Conservation (phyloP, 352 stramenopile species). For the Globisporangium okanoganense region DNA sequence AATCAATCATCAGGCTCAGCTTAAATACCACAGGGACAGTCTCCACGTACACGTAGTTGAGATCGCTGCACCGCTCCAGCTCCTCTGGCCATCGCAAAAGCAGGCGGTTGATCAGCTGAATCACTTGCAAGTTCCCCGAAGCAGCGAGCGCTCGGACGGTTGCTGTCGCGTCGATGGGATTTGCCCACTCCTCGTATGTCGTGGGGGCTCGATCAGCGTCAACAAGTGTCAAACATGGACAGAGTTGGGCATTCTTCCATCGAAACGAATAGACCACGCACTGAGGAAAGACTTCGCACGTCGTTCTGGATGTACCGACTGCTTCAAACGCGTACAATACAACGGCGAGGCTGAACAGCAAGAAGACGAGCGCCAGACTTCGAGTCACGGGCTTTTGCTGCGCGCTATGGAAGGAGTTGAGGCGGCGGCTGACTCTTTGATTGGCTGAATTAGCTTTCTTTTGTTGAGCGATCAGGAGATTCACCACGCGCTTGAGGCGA, state of each 20-base stretch:
- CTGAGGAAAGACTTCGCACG: slow-evolving; percentile 17
- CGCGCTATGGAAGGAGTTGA: background rate
- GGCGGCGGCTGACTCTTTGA: background rate
- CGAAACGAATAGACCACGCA: slow-evolving; percentile 30
- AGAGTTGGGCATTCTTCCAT: slow-evolving; percentile 9
- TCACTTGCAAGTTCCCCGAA: slow-evolving; percentile 24
- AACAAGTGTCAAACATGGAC: slow-evolving; percentile 31
- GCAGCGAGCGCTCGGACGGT: slow-evolving; percentile 18
- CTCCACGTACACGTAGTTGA: slow-evolving; percentile 35
- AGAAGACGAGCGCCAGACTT: slow-evolving; percentile 10
- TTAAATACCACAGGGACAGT: background rate
- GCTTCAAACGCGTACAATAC: slow-evolving; percentile 8
- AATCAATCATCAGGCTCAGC: no score
- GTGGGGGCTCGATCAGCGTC: slow-evolving; percentile 25
- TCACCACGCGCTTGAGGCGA: slow-evolving; percentile 34
- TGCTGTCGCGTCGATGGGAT: slow-evolving; percentile 24
- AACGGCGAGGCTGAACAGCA: slow-evolving; percentile 12
- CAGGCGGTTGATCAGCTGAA: slow-evolving; percentile 34
- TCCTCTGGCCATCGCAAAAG: slow-evolving; percentile 21
- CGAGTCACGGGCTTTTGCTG: slow-evolving; percentile 8
- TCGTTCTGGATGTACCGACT: slow-evolving; percentile 9
- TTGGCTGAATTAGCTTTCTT: background rate
- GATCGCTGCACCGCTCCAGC: slow-evolving; percentile 22
- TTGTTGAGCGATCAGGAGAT: slow-evolving; percentile 16
- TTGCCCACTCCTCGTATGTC: slow-evolving; percentile 31